Evolutionary conservation across 1,284 basidiomycete genomes (phyloP), one percentile per base, ranked within the genome.

Genomic region (Erythrobasidium hasegawianum): DNA sequence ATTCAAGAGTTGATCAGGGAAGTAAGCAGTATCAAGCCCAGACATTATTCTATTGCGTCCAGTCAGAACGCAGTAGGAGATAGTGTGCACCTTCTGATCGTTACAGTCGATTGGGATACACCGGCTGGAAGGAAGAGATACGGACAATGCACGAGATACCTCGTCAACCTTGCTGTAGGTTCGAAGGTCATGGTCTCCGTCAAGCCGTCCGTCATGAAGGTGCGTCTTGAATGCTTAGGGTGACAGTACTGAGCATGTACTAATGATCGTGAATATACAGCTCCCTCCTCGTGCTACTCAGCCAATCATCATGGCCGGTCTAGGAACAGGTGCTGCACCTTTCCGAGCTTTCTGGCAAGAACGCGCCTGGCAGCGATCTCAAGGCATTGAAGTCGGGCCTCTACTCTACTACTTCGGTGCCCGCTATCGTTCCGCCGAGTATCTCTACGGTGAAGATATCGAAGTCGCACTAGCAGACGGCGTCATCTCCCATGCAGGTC

Each of bases 201-300:
- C 80, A 97, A 97, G 80, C 96, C 96, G 22, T 95, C 91, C 75
- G 95, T 98, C 55, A 98, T 98, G 95, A 98, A 97, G 84, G 89
- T 91, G 62, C 24, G 80, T 75, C 47, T n/a, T n/a, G n/a, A n/a
- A n/a, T n/a, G n/a, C n/a, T n/a, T n/a, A n/a, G n/a, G n/a, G n/a
- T n/a, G n/a, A n/a, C n/a, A n/a, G n/a, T n/a, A n/a, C n/a, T n/a
- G n/a, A n/a, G n/a, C n/a, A n/a, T n/a, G n/a, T n/a, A n/a, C n/a
- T n/a, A n/a, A n/a, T 14, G 13, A 47, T 39, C 26, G 16, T 18
- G 53, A 8, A 8, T 59, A 20, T 27, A 2, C 64, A 76, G 88
- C 82, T 96, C 10, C 95, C 96, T 65, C 87, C 88, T 2, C 82
- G 86, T 76, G 82, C 87, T 76, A 83, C 82, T 67, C 92, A 96